Percentiles rank a stretch among this genome's conserved stretches.
These are phyloP conservation scores for Rhizoclosmatium globosum DNA, from an alignment of 192 early-diverging fungal species.

Conservation along the genomic window DNA sequence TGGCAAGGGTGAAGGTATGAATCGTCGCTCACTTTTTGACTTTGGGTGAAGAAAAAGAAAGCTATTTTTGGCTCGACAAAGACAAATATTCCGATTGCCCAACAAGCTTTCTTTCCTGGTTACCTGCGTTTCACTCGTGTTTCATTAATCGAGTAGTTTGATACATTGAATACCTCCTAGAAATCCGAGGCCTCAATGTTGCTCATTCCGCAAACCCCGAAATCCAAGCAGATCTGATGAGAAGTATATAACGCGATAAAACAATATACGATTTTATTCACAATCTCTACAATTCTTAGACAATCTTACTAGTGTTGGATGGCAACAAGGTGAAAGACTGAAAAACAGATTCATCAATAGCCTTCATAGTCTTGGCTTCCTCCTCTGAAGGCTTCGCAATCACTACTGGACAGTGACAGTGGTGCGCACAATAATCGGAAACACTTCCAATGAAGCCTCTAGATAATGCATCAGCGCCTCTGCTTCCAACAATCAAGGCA, in stretches of 20 bases:
- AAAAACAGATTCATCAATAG: too few species aligned
- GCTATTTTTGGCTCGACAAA: background rate
- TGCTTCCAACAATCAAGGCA: constrained; percentile 58
- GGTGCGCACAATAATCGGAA: constrained; percentile 27
- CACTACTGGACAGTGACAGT: constrained; percentile 29
- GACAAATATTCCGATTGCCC: background rate
- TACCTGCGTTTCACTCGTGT: background rate
- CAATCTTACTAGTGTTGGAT: too few species aligned
- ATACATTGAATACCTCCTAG: background rate
- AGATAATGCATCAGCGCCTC: constrained; percentile 57
- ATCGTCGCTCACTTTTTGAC: background rate
- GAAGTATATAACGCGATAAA: too few species aligned
- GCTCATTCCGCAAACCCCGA: too few species aligned
- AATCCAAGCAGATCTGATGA: too few species aligned
- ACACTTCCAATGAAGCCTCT: constrained; percentile 22
- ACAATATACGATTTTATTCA: background rate
- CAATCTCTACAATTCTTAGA: too few species aligned
- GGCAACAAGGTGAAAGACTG: too few species aligned
- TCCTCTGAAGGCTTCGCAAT: constrained; percentile 17
- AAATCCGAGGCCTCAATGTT: too few species aligned
- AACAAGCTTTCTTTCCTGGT: background rate
- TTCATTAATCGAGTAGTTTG: background rate
- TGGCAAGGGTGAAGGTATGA: background rate
- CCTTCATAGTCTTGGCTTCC: too few species aligned
- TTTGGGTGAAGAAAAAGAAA: background rate